Percentiles rank a stretch among this genome's conserved stretches.
Conservation (phyloP, 129 eudicot genomes). For the Tagetes patula region DNA sequence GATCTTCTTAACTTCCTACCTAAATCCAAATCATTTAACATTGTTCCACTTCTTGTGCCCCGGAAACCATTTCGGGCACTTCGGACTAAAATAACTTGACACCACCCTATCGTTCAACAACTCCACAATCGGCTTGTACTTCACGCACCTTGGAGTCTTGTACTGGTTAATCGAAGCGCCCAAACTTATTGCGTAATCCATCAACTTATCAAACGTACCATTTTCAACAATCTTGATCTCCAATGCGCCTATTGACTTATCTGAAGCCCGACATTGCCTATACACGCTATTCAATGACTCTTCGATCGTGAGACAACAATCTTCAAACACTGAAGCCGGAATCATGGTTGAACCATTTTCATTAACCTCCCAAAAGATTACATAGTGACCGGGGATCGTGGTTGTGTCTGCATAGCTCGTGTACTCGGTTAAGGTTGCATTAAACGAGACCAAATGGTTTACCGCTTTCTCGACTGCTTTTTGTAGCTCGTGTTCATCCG, state of each 20-base stretch:
- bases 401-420: constrained; percentile 49
- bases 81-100: constrained; percentile 49
- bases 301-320: constrained; percentile 40
- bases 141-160: constrained; percentile 69
- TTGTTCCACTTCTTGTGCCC: constrained; percentile 58
- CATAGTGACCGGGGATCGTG: constrained; percentile 58
- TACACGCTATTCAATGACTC: constrained; percentile 49
- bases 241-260: constrained; percentile 52
- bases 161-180: constrained; percentile 73
- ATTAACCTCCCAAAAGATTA: constrained; percentile 25
- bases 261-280: constrained; percentile 43
- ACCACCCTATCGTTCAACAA: constrained; percentile 49
- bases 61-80: constrained; percentile 63
- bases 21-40: constrained; percentile 27
- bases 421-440: constrained; percentile 41
- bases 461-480: constrained; percentile 40
- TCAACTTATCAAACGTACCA: constrained; percentile 68
- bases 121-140: constrained; percentile 41
- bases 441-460: constrained; percentile 28
- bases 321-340: constrained; percentile 11
- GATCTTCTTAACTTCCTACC: constrained; percentile 26
- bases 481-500: constrained; percentile 50
- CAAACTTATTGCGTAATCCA: constrained; percentile 56
- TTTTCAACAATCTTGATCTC: constrained; percentile 51
- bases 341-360: constrained; percentile 1